These are phyloP conservation scores for Chlamydomonas sphaeroides DNA, from an alignment of 139 green algal species.

Conservation along the genomic window DNA sequence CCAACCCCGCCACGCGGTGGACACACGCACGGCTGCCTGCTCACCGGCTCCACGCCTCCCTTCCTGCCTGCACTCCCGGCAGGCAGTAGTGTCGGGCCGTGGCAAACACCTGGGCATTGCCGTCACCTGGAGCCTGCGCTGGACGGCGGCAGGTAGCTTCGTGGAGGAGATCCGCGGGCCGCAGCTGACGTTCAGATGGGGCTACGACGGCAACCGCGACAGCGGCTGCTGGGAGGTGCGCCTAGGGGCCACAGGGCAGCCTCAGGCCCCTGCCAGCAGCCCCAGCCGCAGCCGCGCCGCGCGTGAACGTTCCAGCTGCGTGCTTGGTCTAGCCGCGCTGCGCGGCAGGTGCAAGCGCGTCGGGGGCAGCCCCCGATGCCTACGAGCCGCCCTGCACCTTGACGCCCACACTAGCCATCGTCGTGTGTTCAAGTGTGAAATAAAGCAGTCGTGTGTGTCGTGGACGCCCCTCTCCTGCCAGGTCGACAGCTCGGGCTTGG, in stretches of 20 bases:
- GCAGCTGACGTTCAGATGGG: constrained; percentile 55
- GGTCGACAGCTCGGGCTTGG: constrained; percentile 56
- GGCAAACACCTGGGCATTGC: constrained; percentile 53
- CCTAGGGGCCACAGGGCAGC: background rate
- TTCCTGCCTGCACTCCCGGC: background rate
- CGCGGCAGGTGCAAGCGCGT: no score
- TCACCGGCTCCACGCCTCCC: background rate
- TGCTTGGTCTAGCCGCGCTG: no score
- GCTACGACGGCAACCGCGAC: constrained; percentile 43
- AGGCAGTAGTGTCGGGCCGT: constrained; percentile 25
- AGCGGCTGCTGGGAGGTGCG: constrained; percentile 59
- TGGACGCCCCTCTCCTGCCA: background rate
- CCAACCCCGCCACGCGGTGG: background rate
- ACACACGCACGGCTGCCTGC: background rate
- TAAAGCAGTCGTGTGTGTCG: background rate
- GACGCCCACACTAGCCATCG: background rate
- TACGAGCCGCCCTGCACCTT: background rate
- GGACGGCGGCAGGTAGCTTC: constrained; percentile 44
- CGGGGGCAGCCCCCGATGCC: no score
- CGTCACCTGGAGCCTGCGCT: constrained; percentile 49
- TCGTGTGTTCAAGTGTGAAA: background rate
- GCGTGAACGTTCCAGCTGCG: no score
- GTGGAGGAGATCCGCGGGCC: constrained; percentile 47
- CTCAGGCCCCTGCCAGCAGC: background rate
- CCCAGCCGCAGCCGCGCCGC: background rate